Base-by-base conservation (phyloP, 305 asterid genomes). In the Solanum aculeatissimum region DNA sequence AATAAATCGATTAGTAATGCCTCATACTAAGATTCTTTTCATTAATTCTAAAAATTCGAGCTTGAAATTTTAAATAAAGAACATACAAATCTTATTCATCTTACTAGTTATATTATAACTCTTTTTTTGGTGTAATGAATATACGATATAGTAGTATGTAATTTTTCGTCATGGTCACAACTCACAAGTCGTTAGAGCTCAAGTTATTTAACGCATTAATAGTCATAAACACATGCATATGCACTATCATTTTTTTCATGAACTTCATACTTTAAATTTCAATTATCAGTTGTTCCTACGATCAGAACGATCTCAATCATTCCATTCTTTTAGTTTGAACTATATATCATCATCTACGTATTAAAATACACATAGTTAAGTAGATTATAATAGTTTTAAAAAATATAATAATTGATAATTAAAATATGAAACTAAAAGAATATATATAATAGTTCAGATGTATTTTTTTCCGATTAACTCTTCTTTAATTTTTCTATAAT, bases 211-310 rank as follows among this genome's bases (percentile, higher is more conserved):
- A 58, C 0, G 1, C 9, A 27, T n/a, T 21, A 21, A 10, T 58
- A 14, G 0, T 21, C 5, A 13, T n/a, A 58, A 9, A 21, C 21
- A 58, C 4, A 9, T 32, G 38, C 38, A 35, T 2, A 3, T 21
- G 23, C 21, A 58, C 0, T 10, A 21, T 58, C 23, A n/a, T 0
- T n/a, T n/a, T 57, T 19, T 57, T n/a, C 2, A 4, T 0, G 3
- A n/a, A 57, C n/a, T 57, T n/a, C 6, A 1, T 0, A 57, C 10
- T n/a, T 10, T 3, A 2, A 0, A 58, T 10, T 3, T 4, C 1
- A 58, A 10, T 21, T 58, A 58, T 58, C 8, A 47, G 1, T 47
- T 47, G 1, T 21, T 58, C 0, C 4, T 21, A 2, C 3, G 10
- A 10, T 21, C 3, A 21, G 12, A 58, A 58, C 0, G 10, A 58